Evolutionary conservation across 2,329 filamentous ascomycete genomes (phyloP), one percentile per base, ranked within the genome.

Genomic region (Coniochaeta sp.): DNA sequence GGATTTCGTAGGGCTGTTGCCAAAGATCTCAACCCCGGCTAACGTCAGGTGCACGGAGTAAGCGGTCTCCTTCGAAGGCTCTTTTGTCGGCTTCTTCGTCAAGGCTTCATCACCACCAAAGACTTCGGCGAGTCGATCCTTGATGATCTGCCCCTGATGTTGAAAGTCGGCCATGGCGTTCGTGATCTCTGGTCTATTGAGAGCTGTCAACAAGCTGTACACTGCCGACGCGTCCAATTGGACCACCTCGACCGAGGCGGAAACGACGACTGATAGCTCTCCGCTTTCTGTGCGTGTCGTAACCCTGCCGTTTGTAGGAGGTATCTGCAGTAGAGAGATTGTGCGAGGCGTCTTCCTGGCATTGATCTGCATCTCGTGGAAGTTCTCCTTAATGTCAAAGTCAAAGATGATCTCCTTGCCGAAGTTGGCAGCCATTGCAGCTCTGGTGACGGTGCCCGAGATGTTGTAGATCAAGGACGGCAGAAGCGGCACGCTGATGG

Each of bases 201-300:
- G 67, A 1, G 91, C 89, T 28, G 82, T 82, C n/a, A 96, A 71
- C 6, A 97, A 74, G 55, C 87, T 92, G 66, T 96, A 91, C 4
- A 99, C 83, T n/a, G 91, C 87, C 14, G 89, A 89, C 7, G 91
- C 91, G 67, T 97, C 91, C 4, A 99, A 73, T 40, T 86, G 77
- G 50, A 97, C 83, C 13, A 86, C 77, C 61, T 97, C 91, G 13
- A 96, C 75, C 0, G 90, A 95, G 7, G 85, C 82, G 50, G 88
- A 83, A 6, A 94, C 78, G 3, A 81, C 82, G 18, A 96, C 65
- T 0, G 76, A 76, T 38, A 81, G 85, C 56, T 86, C 82, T 9
- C 73, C 72, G 1, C 78, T 67, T 0, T 74, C 75, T 58, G 83
- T 79, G 27, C 79, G 79, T 33, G 85, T 81, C 14, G 81, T 82